Percentiles rank a stretch among this genome's conserved stretches.
phyloP scores from a whole-genome alignment of 345 rosid species.

The Nasturtium officinale region DNA sequence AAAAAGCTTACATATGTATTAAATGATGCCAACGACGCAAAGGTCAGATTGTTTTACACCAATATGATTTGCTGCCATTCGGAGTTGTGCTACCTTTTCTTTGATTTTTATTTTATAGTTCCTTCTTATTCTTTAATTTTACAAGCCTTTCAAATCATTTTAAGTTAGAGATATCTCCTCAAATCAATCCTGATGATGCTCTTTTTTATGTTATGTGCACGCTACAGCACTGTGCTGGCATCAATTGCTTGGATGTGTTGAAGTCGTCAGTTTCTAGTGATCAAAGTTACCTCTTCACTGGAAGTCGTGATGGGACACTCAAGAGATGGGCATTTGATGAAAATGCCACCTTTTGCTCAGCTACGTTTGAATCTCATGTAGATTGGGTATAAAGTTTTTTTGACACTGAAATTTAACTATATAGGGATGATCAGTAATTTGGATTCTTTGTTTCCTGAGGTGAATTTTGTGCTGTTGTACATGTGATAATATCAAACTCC shows the following conservation, averaged over 20 bases:
- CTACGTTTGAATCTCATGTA: slow-evolving; percentile 98
- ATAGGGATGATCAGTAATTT: slow-evolving; percentile 5
- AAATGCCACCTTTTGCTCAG: slow-evolving; percentile 72
- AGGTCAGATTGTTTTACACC: slow-evolving; percentile 53
- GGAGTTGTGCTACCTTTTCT: slow-evolving; percentile 5
- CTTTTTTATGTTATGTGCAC: slow-evolving; percentile 31
- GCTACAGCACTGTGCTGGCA: slow-evolving; percentile 95
- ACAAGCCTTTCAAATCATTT: not conserved
- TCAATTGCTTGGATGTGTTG: slow-evolving; percentile 80
- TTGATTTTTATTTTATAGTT: slow-evolving; percentile 4
- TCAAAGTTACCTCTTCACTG: slow-evolving; percentile 73
- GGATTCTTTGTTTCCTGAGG: slow-evolving; percentile 19
- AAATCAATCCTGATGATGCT: slow-evolving; percentile 34
- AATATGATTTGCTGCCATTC: not conserved
- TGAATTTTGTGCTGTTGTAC: slow-evolving; percentile 1
- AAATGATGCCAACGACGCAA: slow-evolving; percentile 69
- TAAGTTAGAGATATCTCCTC: slow-evolving; percentile 1
- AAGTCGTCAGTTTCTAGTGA: slow-evolving; percentile 62
- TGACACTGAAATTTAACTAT: slow-evolving; percentile 11
- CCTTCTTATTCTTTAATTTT: not conserved
- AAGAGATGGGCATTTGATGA: slow-evolving; percentile 90
- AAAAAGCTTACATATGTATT: slow-evolving; percentile 91
- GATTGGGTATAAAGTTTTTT: slow-evolving; percentile 76
- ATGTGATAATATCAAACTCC: slow-evolving; percentile 14
- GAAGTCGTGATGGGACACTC: slow-evolving; percentile 98